Conservation (phyloP, 768 basidiomycete genomes). For the Kwoniella heveanensis region DNA sequence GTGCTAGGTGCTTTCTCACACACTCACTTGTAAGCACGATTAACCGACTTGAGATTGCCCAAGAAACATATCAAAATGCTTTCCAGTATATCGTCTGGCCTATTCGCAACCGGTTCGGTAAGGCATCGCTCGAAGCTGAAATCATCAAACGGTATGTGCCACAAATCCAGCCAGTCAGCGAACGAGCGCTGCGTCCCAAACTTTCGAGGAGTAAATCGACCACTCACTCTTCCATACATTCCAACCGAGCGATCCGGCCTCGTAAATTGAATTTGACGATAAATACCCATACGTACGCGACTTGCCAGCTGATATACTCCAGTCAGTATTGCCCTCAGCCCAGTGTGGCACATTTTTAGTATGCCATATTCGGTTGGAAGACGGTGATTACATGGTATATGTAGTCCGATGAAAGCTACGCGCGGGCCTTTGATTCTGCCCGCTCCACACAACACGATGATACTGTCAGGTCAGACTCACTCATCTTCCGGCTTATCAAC, state of each 20-base stretch:
- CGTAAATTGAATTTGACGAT: slow-evolving; percentile 39
- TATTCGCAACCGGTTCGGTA: slow-evolving; percentile 42
- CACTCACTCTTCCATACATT: slow-evolving; percentile 43
- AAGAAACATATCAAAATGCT: slow-evolving; percentile 46
- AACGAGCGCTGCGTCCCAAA: background rate
- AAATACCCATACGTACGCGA: slow-evolving; percentile 50
- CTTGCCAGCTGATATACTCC: slow-evolving; percentile 39
- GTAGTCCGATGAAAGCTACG: no score
- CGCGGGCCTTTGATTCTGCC: slow-evolving; percentile 14
- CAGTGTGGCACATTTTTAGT: slow-evolving; percentile 8
- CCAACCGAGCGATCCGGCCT: slow-evolving; percentile 30
- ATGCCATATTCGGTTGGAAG: no score
- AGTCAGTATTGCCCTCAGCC: background rate
- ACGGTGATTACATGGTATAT: no score
- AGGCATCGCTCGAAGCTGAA: slow-evolving; percentile 42
- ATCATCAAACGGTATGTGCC: background rate
- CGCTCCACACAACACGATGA: background rate
- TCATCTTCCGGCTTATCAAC: slow-evolving; percentile 32
- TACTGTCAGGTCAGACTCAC: slow-evolving; percentile 13
- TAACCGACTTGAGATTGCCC: slow-evolving; percentile 42
- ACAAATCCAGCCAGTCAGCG: background rate
- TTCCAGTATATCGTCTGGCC: slow-evolving; percentile 49
- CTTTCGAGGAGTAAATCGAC: slow-evolving; percentile 4
- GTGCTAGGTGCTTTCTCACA: background rate
- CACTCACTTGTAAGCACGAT: slow-evolving; percentile 44